A percentile compares a stretch with the other conserved stretches of the same genome.
Conservation (phyloP, 306 rosid genomes). For the Rubus idaeus region DNA sequence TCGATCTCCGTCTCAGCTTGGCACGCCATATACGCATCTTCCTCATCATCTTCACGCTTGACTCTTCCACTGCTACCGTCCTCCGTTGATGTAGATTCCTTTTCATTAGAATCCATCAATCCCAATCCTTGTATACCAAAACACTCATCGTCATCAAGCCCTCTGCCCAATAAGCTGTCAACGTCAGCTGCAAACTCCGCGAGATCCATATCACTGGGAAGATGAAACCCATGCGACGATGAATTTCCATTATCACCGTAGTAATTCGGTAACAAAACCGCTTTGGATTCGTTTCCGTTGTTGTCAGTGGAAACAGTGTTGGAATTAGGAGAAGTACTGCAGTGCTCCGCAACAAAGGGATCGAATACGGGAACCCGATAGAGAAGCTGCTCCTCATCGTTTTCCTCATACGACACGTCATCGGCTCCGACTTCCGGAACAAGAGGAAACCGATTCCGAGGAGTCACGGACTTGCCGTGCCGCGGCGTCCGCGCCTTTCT, state of each 20-base stretch:
- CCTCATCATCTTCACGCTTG: slow-evolving; percentile 45
- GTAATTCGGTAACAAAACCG: background rate
- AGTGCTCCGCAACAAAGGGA: slow-evolving; percentile 47
- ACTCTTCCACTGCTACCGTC: slow-evolving; percentile 35
- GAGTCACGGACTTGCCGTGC: slow-evolving; percentile 35
- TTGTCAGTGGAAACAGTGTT: background rate
- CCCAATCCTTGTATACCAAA: slow-evolving; percentile 84
- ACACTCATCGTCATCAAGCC: slow-evolving; percentile 63
- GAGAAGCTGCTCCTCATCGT: slow-evolving; percentile 70
- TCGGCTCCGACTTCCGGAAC: slow-evolving; percentile 71
- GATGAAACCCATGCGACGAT: slow-evolving; percentile 38
- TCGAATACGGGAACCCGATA: slow-evolving; percentile 77
- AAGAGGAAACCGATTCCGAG: slow-evolving; percentile 42
- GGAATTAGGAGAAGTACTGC: slow-evolving; percentile 33
- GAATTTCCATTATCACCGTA: slow-evolving; percentile 28
- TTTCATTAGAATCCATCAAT: slow-evolving; percentile 44
- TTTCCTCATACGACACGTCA: slow-evolving; percentile 49
- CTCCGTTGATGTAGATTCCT: slow-evolving; percentile 7
- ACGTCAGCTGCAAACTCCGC: slow-evolving; percentile 91
- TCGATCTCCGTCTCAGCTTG: slow-evolving; percentile 37
- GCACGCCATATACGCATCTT: slow-evolving; percentile 26
- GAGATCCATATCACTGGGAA: slow-evolving; percentile 65
- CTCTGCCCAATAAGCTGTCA: slow-evolving; percentile 76
- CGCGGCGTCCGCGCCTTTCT: slow-evolving; percentile 78
- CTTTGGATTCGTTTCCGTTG: background rate